phyloP scores from a whole-genome alignment of 805 yeast genomes.

The Hanseniaspora valbyensis region DNA sequence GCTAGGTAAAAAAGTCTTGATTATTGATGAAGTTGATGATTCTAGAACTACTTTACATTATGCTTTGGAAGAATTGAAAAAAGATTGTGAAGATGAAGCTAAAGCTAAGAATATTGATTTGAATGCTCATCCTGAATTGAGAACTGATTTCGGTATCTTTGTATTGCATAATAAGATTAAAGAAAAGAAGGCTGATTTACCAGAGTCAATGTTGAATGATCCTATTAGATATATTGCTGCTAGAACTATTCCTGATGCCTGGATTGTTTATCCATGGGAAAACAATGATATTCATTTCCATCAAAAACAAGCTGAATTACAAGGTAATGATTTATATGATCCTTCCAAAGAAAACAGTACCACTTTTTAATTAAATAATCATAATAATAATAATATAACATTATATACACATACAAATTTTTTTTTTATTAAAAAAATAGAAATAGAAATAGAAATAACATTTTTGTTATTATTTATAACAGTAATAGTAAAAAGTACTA shows the following conservation, averaged over 20 bases:
- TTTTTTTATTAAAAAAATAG: no score
- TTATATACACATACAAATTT: background rate
- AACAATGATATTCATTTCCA: constrained; percentile 63
- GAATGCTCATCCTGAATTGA: constrained; percentile 34
- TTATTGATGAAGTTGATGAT: constrained; percentile 79
- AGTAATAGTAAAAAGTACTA: no score
- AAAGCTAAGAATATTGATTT: constrained; percentile 38
- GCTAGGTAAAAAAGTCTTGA: constrained; percentile 58
- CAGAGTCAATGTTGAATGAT: constrained; percentile 48
- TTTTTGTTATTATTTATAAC: no score
- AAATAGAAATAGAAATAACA: no score
- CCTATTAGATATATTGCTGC: constrained; percentile 59
- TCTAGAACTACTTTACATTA: constrained; percentile 76
- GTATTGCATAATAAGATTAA: constrained; percentile 69
- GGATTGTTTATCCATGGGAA: constrained; percentile 89
- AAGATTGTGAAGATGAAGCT: constrained; percentile 57
- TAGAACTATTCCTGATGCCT: constrained; percentile 60
- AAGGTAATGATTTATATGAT: constrained; percentile 51
- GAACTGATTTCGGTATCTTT: constrained; percentile 60
- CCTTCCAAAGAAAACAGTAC: constrained; percentile 20
- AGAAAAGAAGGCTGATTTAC: constrained; percentile 61
- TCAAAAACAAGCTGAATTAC: constrained; percentile 58
- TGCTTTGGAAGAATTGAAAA: constrained; percentile 61
- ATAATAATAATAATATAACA: no score
- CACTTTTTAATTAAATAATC: background rate